These are phyloP conservation scores for Coccinonectria pachysandricola DNA, from an alignment of 2,329 filamentous ascomycete genomes.

Conservation along the genomic window DNA sequence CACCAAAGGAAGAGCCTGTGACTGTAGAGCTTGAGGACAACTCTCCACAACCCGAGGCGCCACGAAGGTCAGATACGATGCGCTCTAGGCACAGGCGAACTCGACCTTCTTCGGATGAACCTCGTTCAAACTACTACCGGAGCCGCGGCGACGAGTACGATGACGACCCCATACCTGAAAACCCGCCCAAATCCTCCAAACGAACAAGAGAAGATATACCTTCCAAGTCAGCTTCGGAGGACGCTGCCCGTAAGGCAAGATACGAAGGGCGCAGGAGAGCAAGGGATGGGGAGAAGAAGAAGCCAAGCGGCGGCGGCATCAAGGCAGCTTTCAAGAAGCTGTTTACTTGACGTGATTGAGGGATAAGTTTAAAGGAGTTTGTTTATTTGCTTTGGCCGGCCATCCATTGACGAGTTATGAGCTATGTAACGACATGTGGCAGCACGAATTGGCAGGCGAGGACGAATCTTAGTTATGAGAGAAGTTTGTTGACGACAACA, in stretches of 20 bases:
- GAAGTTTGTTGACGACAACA: no score
- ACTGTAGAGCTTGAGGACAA: constrained; percentile 12
- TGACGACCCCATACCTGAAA: constrained; percentile 7
- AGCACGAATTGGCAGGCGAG: no score
- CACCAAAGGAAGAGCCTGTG: constrained; percentile 14
- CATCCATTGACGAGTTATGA: constrained; percentile 15
- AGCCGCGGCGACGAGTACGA: constrained; percentile 9
- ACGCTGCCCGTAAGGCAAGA: constrained; percentile 25
- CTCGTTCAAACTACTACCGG: constrained; percentile 13
- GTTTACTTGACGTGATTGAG: constrained; percentile 13
- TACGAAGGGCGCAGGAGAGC: constrained; percentile 22
- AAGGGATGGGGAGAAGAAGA: constrained; percentile 21
- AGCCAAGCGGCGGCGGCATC: constrained; percentile 18
- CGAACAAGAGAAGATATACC: constrained; percentile 17
- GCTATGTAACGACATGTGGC: no score
- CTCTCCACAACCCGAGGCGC: constrained; percentile 15
- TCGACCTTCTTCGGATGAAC: constrained; percentile 12
- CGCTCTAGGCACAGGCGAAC: constrained; percentile 9
- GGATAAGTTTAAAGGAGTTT: constrained; percentile 5
- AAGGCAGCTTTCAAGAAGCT: constrained; percentile 23
- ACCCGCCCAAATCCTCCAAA: constrained; percentile 10
- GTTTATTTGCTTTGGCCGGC: constrained; percentile 7
- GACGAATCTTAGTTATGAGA: no score
- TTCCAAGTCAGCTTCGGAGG: constrained; percentile 16
- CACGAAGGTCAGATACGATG: constrained; percentile 20